These are phyloP conservation scores for Alloteropsis semialata DNA, from an alignment of 176 grass and related monocot genomes.

Conservation along the genomic window DNA sequence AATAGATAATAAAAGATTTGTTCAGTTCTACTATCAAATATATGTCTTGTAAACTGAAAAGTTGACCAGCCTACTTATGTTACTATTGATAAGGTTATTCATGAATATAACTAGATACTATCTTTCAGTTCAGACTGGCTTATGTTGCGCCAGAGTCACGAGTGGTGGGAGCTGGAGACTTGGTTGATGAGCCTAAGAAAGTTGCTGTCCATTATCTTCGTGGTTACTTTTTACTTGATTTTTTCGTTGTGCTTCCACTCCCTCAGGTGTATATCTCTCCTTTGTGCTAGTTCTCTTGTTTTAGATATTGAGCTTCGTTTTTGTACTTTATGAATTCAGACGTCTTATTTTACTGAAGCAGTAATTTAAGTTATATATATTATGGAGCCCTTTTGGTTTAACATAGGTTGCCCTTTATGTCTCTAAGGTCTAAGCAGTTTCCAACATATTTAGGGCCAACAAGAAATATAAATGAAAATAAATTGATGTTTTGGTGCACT, in stretches of 20 bases:
- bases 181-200: conserved; percentile 87
- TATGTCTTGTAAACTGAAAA: not conserved
- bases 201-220: conserved; percentile 76
- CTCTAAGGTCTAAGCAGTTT: not conserved
- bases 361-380: not conserved
- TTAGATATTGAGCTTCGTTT: not conserved
- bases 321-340: not conserved
- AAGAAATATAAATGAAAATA: not conserved
- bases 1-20: not conserved
- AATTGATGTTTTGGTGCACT: not conserved
- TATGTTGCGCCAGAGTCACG: conserved; percentile 94
- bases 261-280: conserved; percentile 62
- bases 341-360: not conserved
- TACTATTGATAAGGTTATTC: not conserved
- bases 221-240: conserved; percentile 83
- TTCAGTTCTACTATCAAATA: not conserved
- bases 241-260: conserved; percentile 88
- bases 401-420: not conserved
- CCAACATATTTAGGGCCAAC: not conserved
- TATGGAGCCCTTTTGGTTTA: not conserved
- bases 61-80: not conserved
- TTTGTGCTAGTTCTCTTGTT: not conserved
- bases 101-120: conserved; percentile 19
- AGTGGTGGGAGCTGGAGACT: conserved; percentile 86
- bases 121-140: conserved; percentile 87